Base-by-base conservation (phyloP, 2,329 filamentous ascomycete genomes). In the Chalaropsis thielavioides region DNA sequence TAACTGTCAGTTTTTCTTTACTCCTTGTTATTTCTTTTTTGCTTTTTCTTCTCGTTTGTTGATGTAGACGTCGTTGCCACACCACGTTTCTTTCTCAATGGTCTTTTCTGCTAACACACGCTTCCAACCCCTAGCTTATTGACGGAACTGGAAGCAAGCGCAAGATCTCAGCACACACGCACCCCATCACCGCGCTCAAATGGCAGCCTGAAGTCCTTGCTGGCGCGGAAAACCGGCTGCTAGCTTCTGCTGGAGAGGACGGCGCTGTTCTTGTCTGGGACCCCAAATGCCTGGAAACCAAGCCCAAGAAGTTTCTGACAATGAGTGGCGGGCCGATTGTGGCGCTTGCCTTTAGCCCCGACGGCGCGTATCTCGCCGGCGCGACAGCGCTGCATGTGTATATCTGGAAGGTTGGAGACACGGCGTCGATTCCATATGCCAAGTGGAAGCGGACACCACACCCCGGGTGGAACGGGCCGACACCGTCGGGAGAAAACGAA, bases 401-500 rank as follows among this genome's bases (percentile, higher is more conserved):
- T 46, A 84, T 87, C 58, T 87, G 84, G 83, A 86, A 85, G 70
- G 80, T 85, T 13, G 82, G 81, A 67, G 83, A 83, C 63, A 76
- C 80, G 58, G 75, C 76, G 31, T 67, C 65, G 15, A 77, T 84
- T 58, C 84, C 84, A 3, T 77, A 81, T 58, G 84, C 84, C 17
- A 82, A 77, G 70, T 87, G 84, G 83, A 81, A 76, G 67, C 75
- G 81, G 67, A 74, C 77, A 31, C 75, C 78, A 10, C 81, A 85
- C 68, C 75, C 78, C 0, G 83, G 81, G 3, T 85, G 82, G 81
- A 75, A 81, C 40, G 85, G 80, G 67, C 83, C 83, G 22, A 81
- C 78, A 69, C 24, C 61, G 17, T 77, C 76, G 58, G 75, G 77
- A 6, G 80, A 81, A 27, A 71, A 75, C 0, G 82, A 84, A 24